These are phyloP conservation scores for Closterium sp. DNA, from an alignment of 139 green algal genomes.

Conservation along the genomic window DNA sequence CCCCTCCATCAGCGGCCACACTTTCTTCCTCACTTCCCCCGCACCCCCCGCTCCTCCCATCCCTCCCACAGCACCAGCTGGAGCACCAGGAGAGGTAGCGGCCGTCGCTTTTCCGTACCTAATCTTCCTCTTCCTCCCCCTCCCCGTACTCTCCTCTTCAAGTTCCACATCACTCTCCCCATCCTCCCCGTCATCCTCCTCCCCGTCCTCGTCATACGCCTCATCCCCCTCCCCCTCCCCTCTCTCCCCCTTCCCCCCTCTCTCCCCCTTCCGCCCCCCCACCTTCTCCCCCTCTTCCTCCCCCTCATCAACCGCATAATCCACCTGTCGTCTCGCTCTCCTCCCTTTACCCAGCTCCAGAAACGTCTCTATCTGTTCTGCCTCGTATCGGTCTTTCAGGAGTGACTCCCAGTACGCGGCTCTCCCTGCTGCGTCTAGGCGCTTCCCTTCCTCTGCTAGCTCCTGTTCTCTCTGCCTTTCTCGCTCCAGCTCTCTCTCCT, in stretches of 20 bases:
- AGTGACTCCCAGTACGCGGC: constrained; percentile 30
- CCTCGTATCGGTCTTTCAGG: constrained; percentile 17
- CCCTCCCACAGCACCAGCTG: background rate
- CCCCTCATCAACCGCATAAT: background rate
- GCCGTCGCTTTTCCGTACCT: background rate
- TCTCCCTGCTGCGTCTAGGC: constrained; percentile 19
- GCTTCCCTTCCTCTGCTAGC: background rate
- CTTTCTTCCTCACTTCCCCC: background rate
- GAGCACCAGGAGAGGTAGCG: background rate
- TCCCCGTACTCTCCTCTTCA: background rate
- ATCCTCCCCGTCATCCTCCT: too few relatives aligned
- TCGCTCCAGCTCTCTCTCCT: constrained; percentile 1
- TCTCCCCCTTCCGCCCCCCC: too few relatives aligned
- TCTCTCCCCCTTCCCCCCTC: too few relatives aligned
- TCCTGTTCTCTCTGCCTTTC: background rate
- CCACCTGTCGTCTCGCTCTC: constrained; percentile 26
- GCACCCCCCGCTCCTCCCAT: background rate
- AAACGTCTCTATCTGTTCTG: background rate
- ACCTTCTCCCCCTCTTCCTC: background rate
- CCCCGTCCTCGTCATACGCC: too few relatives aligned
- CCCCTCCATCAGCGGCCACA: constrained; percentile 27
- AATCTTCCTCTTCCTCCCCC: constrained; percentile 9
- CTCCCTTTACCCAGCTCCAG: constrained; percentile 37
- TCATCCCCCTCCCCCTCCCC: too few relatives aligned
- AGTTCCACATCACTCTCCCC: background rate